A percentile compares a stretch with the other conserved stretches of the same genome.
These are phyloP conservation scores for Aspergillus fumigatus DNA, from an alignment of 2,329 filamentous ascomycete genomes.

Conservation along the genomic window DNA sequence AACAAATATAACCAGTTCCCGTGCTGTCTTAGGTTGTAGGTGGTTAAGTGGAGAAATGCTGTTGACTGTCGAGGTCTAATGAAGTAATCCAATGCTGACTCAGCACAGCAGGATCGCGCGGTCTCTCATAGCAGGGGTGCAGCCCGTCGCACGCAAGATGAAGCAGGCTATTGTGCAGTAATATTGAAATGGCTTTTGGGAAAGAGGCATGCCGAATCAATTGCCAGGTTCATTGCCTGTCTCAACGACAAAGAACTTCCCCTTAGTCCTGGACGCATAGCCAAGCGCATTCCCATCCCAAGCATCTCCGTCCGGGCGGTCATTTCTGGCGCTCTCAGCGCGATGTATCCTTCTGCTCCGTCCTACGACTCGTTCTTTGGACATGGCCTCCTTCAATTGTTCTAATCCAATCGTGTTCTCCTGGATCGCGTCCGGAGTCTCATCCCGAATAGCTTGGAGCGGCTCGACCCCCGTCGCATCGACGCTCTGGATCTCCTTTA, in stretches of 20 bases:
- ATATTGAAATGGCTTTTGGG: too few species aligned
- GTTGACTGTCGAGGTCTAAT: background rate
- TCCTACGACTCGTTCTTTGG: constrained; percentile 39
- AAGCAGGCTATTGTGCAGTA: too few species aligned
- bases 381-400: constrained; percentile 33
- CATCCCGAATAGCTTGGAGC: constrained; percentile 74
- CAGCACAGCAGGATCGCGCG: background rate
- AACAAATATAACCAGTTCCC: background rate
- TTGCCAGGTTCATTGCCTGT: constrained; percentile 16
- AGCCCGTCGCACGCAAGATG: too few species aligned
- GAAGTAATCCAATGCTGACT: background rate
- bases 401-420: constrained; percentile 38
- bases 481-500: constrained; percentile 76
- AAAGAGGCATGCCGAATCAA: background rate
- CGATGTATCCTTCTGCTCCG: constrained; percentile 45
- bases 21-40: background rate
- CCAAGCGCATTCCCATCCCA: constrained; percentile 69
- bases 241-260: constrained; percentile 74
- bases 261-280: constrained; percentile 61
- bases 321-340: constrained; percentile 24
- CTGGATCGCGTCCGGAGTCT: constrained; percentile 36
- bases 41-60: background rate
- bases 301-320: constrained; percentile 41
- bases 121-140: background rate
- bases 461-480: constrained; percentile 70